Conservation (phyloP, 306 rosid genomes). For the Sphenostylis stenocarpa region DNA sequence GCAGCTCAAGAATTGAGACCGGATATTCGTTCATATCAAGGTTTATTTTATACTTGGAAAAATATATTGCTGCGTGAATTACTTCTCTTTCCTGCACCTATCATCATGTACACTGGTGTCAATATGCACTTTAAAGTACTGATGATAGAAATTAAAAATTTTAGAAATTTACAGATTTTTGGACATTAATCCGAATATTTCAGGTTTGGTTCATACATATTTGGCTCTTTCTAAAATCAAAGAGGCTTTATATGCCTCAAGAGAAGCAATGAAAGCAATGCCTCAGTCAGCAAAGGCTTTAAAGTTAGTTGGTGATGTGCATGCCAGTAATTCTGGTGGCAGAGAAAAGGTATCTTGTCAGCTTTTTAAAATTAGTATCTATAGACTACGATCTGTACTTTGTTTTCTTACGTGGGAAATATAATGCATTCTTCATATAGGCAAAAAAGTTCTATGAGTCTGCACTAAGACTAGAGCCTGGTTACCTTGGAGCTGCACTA, state of each 20-base stretch:
- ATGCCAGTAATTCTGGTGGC: conserved; percentile 90
- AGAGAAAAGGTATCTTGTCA: conserved; percentile 81
- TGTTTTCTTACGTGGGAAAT: conserved; percentile 29
- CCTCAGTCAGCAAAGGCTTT: conserved; percentile 99
- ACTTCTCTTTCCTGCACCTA: conserved; percentile 22
- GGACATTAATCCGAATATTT: conserved; percentile 36
- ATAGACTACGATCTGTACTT: background rate
- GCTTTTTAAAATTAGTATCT: conserved; percentile 23
- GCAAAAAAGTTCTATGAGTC: conserved; percentile 98
- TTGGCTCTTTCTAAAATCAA: conserved; percentile 81
- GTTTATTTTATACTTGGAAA: conserved; percentile 45
- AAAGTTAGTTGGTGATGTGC: conserved; percentile 96
- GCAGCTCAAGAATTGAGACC: conserved; percentile 97
- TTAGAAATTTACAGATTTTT: conserved; percentile 24
- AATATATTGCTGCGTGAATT: conserved; percentile 22
- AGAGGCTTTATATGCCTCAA: conserved; percentile 93
- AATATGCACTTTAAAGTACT: conserved; percentile 19
- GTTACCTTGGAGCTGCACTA: conserved; percentile 97
- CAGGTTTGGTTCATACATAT: conserved; percentile 96
- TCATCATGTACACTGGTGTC: conserved; percentile 21
- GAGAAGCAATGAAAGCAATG: conserved; percentile 99
- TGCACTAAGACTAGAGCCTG: conserved; percentile 98
- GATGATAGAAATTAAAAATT: conserved; percentile 17
- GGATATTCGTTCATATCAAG: conserved; percentile 99
- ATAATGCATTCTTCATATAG: conserved; percentile 46